Percentiles rank a stretch among this genome's conserved stretches.
These are phyloP conservation scores for Botrytis aclada DNA, from an alignment of 2,329 filamentous ascomycete species.

Conservation along the genomic window DNA sequence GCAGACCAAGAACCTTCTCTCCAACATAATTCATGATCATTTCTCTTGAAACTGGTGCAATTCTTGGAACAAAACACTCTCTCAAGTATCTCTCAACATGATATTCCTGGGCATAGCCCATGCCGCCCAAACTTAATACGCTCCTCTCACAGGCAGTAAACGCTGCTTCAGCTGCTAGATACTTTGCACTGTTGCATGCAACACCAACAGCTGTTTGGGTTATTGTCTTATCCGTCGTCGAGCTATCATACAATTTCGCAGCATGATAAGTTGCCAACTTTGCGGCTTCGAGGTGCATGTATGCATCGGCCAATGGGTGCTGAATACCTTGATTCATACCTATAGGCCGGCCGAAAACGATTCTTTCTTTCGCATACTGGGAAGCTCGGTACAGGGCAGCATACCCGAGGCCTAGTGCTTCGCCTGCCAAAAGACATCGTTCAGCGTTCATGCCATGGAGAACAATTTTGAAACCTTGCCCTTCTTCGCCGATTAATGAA, in stretches of 20 bases:
- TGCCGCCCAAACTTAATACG: conserved; percentile 58
- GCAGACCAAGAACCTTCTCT: conserved; percentile 64
- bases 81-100: conserved; percentile 64
- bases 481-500: conserved; percentile 67
- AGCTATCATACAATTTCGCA: conserved; percentile 57
- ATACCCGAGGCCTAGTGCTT: conserved; percentile 78
- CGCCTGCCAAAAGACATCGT: conserved; percentile 70
- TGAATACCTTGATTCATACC: conserved; percentile 64
- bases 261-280: conserved; percentile 65
- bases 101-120: conserved; percentile 64
- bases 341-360: conserved; percentile 64
- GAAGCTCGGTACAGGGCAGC: conserved; percentile 62
- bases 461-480: conserved; percentile 75
- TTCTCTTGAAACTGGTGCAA: conserved; percentile 64
- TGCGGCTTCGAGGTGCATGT: conserved; percentile 62
- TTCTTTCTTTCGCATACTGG: conserved; percentile 62
- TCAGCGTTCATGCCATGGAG: conserved; percentile 80
- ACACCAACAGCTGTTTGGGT: conserved; percentile 58
- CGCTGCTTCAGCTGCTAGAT: conserved; percentile 63
- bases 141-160: conserved; percentile 61
- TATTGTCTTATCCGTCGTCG: conserved; percentile 49
- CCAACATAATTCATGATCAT: conserved; percentile 75
- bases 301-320: conserved; percentile 63
- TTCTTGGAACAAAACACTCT: conserved; percentile 62
- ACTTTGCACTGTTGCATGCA: conserved; percentile 68